Conservation (phyloP, 352 stramenopile genomes). For the Phytophthora constricta region DNA sequence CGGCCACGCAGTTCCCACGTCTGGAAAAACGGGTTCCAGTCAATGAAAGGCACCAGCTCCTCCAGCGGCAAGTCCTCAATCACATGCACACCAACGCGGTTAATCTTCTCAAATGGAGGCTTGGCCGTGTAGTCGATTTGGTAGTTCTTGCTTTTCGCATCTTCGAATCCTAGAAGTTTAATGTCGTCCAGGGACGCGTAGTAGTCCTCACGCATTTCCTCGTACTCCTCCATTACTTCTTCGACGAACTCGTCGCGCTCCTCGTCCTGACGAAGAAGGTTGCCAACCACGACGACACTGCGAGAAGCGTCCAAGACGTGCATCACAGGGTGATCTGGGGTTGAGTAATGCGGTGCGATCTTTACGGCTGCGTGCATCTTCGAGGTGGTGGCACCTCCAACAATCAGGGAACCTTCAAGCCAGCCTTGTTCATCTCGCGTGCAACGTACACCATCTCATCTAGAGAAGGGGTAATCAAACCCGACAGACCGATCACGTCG, state of each 20-base stretch:
- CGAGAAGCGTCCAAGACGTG: constrained; percentile 98
- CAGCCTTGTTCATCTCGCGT: constrained; percentile 94
- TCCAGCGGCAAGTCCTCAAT: constrained; percentile 89
- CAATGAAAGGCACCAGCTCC: constrained; percentile 96
- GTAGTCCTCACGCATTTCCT: constrained; percentile 91
- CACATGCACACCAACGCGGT: constrained; percentile 87
- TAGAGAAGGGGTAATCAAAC: constrained; percentile 97
- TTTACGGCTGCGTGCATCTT: constrained; percentile 99
- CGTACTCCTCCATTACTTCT: constrained; percentile 94
- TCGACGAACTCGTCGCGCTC: constrained; percentile 95
- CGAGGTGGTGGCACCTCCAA: constrained; percentile 97
- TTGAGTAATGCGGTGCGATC: constrained; percentile 96
- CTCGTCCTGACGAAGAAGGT: constrained; percentile 89
- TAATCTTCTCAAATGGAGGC: constrained; percentile 86
- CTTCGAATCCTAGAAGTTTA: constrained; percentile 61
- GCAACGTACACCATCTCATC: constrained; percentile 99
- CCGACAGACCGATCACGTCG: constrained; percentile 97
- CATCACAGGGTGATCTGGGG: constrained; percentile 95
- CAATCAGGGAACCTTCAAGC: constrained; percentile 95
- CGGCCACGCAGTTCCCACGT: constrained; percentile 97
- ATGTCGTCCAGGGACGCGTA: constrained; percentile 79
- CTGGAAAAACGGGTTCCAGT: constrained; percentile 99
- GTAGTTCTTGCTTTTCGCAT: constrained; percentile 72
- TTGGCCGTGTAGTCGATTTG: constrained; percentile 92
- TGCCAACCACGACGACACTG: constrained; percentile 95